A percentile compares a stretch with the other conserved stretches of the same genome.
Evolutionary conservation across 345 rosid species (phyloP).

Genomic region (Hypericum perforatum): DNA sequence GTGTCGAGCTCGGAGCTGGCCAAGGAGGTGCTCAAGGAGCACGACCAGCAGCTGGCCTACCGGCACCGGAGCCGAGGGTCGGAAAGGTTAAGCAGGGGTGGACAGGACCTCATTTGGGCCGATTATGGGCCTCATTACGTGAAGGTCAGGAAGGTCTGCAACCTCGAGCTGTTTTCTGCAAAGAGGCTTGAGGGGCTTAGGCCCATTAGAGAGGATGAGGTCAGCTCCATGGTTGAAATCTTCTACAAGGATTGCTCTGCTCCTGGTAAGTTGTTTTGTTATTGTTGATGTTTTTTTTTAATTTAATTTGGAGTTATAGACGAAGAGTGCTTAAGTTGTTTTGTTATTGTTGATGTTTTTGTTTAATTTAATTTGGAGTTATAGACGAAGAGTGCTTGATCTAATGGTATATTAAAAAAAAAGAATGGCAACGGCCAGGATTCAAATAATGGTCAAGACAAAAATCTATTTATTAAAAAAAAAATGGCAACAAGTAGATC

Average conservation of each 20-base stretch:
- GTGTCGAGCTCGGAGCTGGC: constrained; percentile 2
- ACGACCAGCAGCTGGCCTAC: constrained; percentile 2
- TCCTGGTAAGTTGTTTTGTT: background rate
- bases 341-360: no score
- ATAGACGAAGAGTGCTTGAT: no score
- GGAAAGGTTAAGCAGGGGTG: background rate
- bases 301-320: no score
- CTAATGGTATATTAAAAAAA: no score
- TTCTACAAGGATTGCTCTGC: background rate
- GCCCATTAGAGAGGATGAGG: background rate
- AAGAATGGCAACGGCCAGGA: no score
- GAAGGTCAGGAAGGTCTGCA: background rate
- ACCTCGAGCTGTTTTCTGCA: background rate
- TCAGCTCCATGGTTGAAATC: background rate
- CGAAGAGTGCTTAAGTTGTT: no score
- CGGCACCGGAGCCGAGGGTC: background rate
- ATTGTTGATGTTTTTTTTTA: background rate
- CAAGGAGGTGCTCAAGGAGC: constrained; percentile 5
- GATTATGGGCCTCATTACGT: constrained; percentile 3
- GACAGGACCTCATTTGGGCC: background rate
- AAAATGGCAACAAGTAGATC: no score
- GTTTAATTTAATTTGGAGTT: no score
- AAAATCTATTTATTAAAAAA: no score
- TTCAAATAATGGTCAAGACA: no score
- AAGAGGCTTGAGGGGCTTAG: constrained; percentile 1